phyloP scores from a whole-genome alignment of 2,329 filamentous ascomycete genomes.

The Phyllosticta capitalensis region DNA sequence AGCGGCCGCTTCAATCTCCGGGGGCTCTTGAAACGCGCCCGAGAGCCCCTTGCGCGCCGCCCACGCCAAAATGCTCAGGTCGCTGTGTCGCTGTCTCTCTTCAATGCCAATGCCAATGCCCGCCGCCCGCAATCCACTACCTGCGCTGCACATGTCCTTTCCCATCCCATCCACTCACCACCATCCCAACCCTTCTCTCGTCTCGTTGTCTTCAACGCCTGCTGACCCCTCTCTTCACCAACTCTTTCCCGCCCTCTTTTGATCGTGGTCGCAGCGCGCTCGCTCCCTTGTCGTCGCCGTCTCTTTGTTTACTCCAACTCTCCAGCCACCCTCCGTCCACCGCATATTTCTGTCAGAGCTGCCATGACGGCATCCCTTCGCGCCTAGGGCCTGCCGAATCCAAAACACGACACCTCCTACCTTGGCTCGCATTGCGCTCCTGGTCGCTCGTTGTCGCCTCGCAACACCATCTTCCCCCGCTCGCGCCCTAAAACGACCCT shows the following conservation, averaged over 20 bases:
- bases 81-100: too few species aligned
- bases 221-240: background rate
- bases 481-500: background rate
- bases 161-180: background rate
- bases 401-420: background rate
- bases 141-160: too few species aligned
- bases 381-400: background rate
- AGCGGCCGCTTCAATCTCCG: background rate
- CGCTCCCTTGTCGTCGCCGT: background rate
- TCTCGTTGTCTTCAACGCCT: background rate
- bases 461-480: background rate
- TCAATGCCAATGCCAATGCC: background rate
- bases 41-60: background rate
- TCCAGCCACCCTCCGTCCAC: background rate
- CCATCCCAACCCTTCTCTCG: background rate
- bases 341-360: background rate
- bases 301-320: background rate
- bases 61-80: background rate
- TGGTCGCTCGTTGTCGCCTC: background rate
- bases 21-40: background rate
- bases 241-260: background rate
- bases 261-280: background rate
- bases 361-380: background rate
- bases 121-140: background rate
- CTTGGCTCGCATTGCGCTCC: background rate